Percentiles rank a stretch among this genome's conserved stretches.
phyloP scores from a whole-genome alignment of 106 monocot species.

The Gastrodia elata region DNA sequence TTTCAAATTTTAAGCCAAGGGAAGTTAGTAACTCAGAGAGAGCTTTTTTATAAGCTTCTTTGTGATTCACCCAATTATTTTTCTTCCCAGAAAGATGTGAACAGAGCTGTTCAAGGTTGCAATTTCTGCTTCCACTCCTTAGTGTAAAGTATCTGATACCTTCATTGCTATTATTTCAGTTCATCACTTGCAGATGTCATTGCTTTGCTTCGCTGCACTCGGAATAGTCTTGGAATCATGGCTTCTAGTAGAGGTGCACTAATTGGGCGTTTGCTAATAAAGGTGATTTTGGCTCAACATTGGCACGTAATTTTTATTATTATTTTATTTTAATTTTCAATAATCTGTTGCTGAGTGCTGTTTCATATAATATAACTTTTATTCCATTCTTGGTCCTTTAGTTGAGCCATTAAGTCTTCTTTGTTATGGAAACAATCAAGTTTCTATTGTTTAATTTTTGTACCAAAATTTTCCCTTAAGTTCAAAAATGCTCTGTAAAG shows the following conservation, averaged over 20 bases:
- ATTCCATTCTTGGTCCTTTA: too few species aligned
- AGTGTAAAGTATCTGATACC: background rate
- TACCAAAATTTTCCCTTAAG: too few species aligned
- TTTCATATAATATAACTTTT: too few species aligned
- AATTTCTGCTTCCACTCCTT: background rate
- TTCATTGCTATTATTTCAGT: background rate
- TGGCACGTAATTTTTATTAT: background rate
- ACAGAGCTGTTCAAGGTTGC: slow-evolving; percentile 67
- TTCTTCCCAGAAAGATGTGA: slow-evolving; percentile 54
- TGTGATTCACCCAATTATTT: slow-evolving; percentile 82
- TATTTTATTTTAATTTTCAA: too few species aligned
- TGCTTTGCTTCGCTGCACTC: slow-evolving; percentile 69
- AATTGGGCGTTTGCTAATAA: slow-evolving; percentile 53
- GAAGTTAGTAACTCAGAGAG: slow-evolving; percentile 80
- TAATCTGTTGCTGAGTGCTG: too few species aligned
- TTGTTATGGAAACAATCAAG: too few species aligned
- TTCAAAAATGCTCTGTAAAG: too few species aligned
- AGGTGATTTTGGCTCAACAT: slow-evolving; percentile 25
- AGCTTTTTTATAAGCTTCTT: slow-evolving; percentile 89
- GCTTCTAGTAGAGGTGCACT: slow-evolving; percentile 86
- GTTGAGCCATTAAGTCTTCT: too few species aligned
- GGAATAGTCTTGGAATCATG: slow-evolving; percentile 83
- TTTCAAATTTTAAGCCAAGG: slow-evolving; percentile 44
- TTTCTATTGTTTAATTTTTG: too few species aligned
- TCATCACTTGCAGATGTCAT: slow-evolving; percentile 53